These are phyloP conservation scores for Phylloboletellus chloephorus DNA, from an alignment of 1,284 basidiomycete species.

Conservation along the genomic window DNA sequence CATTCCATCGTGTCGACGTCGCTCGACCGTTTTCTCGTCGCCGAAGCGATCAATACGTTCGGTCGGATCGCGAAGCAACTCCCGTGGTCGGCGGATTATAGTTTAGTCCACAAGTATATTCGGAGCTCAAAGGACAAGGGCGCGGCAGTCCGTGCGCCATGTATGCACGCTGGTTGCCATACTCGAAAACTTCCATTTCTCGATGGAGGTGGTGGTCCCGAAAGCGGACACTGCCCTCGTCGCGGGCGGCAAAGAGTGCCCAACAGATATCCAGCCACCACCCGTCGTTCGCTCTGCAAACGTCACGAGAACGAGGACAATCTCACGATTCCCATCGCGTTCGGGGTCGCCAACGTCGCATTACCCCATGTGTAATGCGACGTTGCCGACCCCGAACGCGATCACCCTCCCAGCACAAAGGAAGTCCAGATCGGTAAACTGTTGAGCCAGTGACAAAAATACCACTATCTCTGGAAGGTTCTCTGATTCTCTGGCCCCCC, in stretches of 20 bases:
- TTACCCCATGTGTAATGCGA: no score
- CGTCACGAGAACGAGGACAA: conserved; percentile 75
- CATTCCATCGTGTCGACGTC: conserved; percentile 74
- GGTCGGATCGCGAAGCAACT: conserved; percentile 73
- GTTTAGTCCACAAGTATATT: conserved; percentile 79
- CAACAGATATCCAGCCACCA: conserved; percentile 11
- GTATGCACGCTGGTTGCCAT: conserved; percentile 85
- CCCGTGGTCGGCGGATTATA: conserved; percentile 83
- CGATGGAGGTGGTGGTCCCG: conserved; percentile 53
- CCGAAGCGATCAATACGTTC: conserved; percentile 80
- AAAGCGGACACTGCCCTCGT: conserved; percentile 28
- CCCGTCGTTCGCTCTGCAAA: conserved; percentile 20
- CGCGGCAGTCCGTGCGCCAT: conserved; percentile 74
- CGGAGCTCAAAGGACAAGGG: conserved; percentile 68
- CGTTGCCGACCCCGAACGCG: no score
- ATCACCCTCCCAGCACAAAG: conserved; percentile 70
- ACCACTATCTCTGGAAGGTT: no score
- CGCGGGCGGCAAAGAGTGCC: conserved; percentile 30
- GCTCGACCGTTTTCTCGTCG: conserved; percentile 88
- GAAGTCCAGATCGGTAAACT: conserved; percentile 74
- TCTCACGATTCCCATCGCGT: conserved; percentile 81
- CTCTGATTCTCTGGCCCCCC: no score
- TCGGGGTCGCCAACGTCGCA: conserved; percentile 86
- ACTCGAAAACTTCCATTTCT: conserved; percentile 91
- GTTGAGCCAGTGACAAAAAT: no score